Evolutionary conservation across 2,329 filamentous ascomycete genomes (phyloP), one percentile per base, ranked within the genome.

Genomic region (Penicillium brasilianum): DNA sequence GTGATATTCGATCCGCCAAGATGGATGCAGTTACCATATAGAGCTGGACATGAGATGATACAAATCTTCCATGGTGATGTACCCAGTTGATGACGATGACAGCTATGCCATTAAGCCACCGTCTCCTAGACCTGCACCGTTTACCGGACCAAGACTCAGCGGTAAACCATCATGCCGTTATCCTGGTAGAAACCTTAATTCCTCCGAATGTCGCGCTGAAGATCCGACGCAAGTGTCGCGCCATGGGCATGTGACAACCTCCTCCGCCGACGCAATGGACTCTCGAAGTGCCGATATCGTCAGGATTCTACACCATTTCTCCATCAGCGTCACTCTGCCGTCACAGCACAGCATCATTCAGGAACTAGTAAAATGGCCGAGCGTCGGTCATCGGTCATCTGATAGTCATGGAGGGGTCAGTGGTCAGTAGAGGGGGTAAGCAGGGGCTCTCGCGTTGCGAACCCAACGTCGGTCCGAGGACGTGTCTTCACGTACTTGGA

Each of bases 201-300:
- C 51, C 25, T 59, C 41, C 61, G 53, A 64, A 46, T 64, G 41
- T 59, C 50, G 59, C 25, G 56, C 49, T 55, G 53, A 59, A 54
- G 49, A 34, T 60, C 53, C 48, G 49, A 62, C 52, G 57, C 56
- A 59, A 25, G 37, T 25, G 13, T 32, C 18, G 30, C 18, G 32
- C 18, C 49, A 7, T 37, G 14, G 10, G 25, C 16, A 5, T n/a
- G 11, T 28, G 14, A 51, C 30, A 7, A 28, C 9, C 32, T 50
- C 46, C 50, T 53, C 32, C 50, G 57, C 44, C 51, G 50, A 36
- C 39, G 55, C 51, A 55, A 46, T 52, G 20, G n/a, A n/a, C 28
- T 20, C 20, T 36, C 55, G 36, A 58, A 58, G 44, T 57, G 50
- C 43, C 54, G 43, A 57, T 20, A 59, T 55, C 57, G 57, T 59